phyloP scores from a whole-genome alignment of 1,284 basidiomycete species.

The Pseudozyma sp. region DNA sequence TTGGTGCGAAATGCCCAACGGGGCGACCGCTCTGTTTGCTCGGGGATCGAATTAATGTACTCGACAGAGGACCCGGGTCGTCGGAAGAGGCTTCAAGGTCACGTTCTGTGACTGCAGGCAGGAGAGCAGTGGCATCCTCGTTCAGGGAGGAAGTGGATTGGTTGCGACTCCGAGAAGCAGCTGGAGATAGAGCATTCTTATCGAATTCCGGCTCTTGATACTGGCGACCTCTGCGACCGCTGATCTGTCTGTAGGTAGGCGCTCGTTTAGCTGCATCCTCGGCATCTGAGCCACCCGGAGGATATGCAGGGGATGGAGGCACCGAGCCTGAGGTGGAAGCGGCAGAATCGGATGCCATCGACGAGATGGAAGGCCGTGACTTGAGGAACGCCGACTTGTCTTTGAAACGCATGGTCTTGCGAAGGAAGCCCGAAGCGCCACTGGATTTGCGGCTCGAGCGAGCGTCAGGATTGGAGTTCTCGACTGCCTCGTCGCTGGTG shows the following conservation, averaged over 20 bases:
- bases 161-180: neutral
- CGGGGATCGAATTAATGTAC: neutral
- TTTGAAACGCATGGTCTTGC: constrained; percentile 49
- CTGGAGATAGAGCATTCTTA: neutral
- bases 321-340: constrained; percentile 27
- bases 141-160: neutral
- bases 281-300: constrained; percentile 12
- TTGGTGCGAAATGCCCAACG: neutral
- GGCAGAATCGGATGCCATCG: constrained; percentile 22
- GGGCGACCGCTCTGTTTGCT: constrained; percentile 4
- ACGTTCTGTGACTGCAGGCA: constrained; percentile 28
- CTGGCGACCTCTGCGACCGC: constrained; percentile 34
- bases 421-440: constrained; percentile 30
- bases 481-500: constrained; percentile 15
- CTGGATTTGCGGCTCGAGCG: constrained; percentile 29
- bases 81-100: constrained; percentile 15
- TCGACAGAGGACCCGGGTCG: constrained; percentile 1
- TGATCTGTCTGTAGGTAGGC: constrained; percentile 35
- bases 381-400: constrained; percentile 39
- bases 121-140: constrained; percentile 8
- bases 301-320: constrained; percentile 31
- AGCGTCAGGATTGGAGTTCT: neutral
- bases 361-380: constrained; percentile 26
- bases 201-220: constrained; percentile 13
- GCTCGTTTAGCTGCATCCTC: constrained; percentile 15